phyloP scores from a whole-genome alignment of 2,329 filamentous ascomycete genomes.

The Fusarium nematophilum region DNA sequence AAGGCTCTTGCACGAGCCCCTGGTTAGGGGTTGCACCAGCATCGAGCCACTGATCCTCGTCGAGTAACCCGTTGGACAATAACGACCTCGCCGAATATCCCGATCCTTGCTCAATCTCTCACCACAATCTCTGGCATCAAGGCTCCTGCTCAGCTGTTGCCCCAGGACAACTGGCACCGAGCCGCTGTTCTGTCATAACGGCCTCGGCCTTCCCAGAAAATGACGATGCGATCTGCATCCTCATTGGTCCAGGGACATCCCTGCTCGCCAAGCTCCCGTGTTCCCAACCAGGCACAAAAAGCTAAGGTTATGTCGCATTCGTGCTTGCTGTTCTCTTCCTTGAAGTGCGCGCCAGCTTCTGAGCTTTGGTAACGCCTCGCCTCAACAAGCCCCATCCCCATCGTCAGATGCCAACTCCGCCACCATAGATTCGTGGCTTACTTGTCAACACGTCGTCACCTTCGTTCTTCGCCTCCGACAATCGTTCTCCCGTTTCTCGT shows the following conservation, averaged over 20 bases:
- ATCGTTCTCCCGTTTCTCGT: conserved; percentile 13
- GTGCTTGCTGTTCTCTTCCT: conserved; percentile 4
- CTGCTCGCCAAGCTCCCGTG: conserved; percentile 32
- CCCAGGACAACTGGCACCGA: not conserved
- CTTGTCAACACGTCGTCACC: conserved; percentile 39
- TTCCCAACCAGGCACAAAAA: conserved; percentile 35
- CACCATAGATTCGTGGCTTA: conserved; percentile 45
- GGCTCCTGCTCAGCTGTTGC: conserved; percentile 2
- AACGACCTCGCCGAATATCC: conserved; percentile 16
- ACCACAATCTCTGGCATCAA: conserved; percentile 9
- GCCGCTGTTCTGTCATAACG: conserved; percentile 14
- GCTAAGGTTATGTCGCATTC: conserved; percentile 28
- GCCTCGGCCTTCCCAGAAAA: conserved; percentile 16
- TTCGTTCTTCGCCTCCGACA: conserved; percentile 32
- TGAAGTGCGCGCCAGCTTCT: conserved; percentile 23
- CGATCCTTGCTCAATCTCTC: conserved; percentile 21
- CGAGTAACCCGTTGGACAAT: not conserved
- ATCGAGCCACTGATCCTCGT: conserved; percentile 23
- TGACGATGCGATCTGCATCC: conserved; percentile 21
- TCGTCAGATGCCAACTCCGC: conserved; percentile 45
- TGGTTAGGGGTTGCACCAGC: conserved; percentile 21
- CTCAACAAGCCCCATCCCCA: conserved; percentile 45
- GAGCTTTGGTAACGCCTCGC: conserved; percentile 36
- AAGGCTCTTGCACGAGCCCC: conserved; percentile 20
- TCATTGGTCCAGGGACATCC: conserved; percentile 37